Evolutionary conservation across 2,329 filamentous ascomycete species (phyloP).

Genomic region (Pseudopyrenochaeta lycopersici): DNA sequence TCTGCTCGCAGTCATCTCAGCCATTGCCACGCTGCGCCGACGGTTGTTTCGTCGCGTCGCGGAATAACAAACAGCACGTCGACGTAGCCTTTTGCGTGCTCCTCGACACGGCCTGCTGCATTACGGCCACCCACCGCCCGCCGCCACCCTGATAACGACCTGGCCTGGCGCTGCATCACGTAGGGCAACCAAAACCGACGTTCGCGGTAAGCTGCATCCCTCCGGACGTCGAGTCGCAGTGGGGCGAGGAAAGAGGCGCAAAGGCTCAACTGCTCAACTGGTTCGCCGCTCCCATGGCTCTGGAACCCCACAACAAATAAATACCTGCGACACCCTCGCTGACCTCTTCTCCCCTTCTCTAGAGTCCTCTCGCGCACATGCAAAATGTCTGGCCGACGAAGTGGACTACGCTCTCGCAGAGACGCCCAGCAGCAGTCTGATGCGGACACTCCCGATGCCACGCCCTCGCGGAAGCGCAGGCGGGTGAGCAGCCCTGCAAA

Average conservation of each 20-base stretch:
- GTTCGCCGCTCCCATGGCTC: conserved; percentile 17
- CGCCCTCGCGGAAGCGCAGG: conserved; percentile 58
- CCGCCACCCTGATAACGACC: conserved; percentile 1
- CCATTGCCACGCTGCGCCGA: conserved; percentile 14
- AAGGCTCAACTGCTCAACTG: conserved; percentile 4
- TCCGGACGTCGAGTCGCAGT: conserved; percentile 21
- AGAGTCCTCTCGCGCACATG: conserved; percentile 23
- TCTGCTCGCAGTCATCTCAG: not conserved
- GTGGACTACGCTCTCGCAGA: conserved; percentile 25
- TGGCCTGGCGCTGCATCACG: conserved; percentile 1
- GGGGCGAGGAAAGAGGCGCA: conserved; percentile 10
- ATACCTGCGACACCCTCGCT: conserved; percentile 21
- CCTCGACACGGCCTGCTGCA: conserved; percentile 11
- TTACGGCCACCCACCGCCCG: conserved; percentile 2
- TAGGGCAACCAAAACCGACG: conserved; percentile 9
- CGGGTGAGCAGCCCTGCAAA: conserved; percentile 47
- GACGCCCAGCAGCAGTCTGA: conserved; percentile 47
- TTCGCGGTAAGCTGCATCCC: conserved; percentile 21
- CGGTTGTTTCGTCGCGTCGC: conserved; percentile 19
- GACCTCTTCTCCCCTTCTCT: conserved; percentile 11
- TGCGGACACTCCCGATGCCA: conserved; percentile 58
- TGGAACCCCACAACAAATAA: conserved; percentile 8
- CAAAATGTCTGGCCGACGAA: conserved; percentile 22
- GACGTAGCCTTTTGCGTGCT: conserved; percentile 6
- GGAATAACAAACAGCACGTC: conserved; percentile 23